Evolutionary conservation across 1,284 basidiomycete genomes (phyloP).

Genomic region (Tremellales sp.): DNA sequence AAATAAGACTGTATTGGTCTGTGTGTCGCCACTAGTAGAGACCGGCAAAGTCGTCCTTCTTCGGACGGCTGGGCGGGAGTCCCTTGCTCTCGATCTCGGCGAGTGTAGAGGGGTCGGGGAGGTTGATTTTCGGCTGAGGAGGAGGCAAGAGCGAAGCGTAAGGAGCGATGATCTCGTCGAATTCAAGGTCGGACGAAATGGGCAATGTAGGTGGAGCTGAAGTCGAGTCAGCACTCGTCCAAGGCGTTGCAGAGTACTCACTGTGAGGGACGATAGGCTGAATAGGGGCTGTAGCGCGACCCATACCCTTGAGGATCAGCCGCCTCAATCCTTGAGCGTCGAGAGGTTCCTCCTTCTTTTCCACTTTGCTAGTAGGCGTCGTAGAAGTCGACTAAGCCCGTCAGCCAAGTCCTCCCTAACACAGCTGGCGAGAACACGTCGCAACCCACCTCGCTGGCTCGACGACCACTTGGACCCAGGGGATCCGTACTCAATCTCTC

Average conservation of each 20-base stretch:
- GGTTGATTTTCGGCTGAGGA: conserved; percentile 22
- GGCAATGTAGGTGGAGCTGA: conserved; percentile 25
- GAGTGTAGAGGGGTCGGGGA: conserved; percentile 24
- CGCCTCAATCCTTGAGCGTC: conserved; percentile 66
- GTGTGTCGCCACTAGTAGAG: conserved; percentile 20
- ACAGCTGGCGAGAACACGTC: not conserved
- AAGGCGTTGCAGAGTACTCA: conserved; percentile 36
- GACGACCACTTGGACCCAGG: conserved; percentile 38
- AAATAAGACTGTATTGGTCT: too few relatives aligned
- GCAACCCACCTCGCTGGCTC: conserved; percentile 30
- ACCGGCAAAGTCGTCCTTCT: conserved; percentile 45
- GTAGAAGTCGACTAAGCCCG: conserved; percentile 15
- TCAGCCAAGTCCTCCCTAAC: conserved; percentile 2
- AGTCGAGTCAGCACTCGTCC: not conserved
- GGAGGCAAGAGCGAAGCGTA: conserved; percentile 39
- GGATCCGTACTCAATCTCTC: conserved; percentile 61
- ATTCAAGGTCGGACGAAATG: conserved; percentile 34
- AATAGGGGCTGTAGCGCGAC: conserved; percentile 59
- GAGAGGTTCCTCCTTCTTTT: conserved; percentile 51
- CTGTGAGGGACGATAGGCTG: conserved; percentile 50
- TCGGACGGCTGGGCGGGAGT: conserved; percentile 1
- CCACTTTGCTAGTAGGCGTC: conserved; percentile 11
- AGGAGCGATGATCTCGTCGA: conserved; percentile 43
- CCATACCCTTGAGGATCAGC: conserved; percentile 66
- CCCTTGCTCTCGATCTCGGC: conserved; percentile 19